Evolutionary conservation across 345 rosid genomes (phyloP).

Genomic region (Odontarrhena argentea): DNA sequence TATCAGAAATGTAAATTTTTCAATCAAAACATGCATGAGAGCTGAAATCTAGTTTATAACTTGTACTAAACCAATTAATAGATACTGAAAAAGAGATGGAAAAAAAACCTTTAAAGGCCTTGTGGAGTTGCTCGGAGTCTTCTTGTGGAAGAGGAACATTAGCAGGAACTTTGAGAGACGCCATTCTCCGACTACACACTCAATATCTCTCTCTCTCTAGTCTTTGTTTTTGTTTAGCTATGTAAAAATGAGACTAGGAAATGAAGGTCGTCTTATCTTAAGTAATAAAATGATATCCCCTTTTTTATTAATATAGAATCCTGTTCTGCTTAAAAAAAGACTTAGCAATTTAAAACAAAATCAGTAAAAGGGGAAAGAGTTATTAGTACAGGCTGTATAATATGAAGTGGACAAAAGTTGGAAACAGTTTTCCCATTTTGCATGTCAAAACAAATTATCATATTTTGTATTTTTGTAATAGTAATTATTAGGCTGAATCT

Average conservation of each 20-base stretch:
- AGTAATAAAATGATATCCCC: conserved; percentile 4
- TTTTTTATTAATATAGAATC: background rate
- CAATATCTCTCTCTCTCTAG: conserved; percentile 3
- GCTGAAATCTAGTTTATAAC: conserved; percentile 11
- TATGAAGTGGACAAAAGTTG: background rate
- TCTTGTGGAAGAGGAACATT: conserved; percentile 70
- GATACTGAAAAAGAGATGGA: conserved; percentile 14
- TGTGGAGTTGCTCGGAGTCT: conserved; percentile 86
- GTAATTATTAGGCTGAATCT: background rate
- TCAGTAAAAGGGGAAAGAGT: background rate
- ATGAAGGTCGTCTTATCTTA: conserved; percentile 22
- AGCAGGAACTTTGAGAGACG: conserved; percentile 64
- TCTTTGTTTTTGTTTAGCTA: background rate
- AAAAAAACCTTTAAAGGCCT: conserved; percentile 68
- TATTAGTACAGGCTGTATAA: conserved; percentile 19
- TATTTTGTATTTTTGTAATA: conserved; percentile 7
- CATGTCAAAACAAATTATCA: background rate
- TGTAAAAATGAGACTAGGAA: conserved; percentile 26
- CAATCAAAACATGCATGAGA: conserved; percentile 3
- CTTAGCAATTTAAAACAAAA: conserved; percentile 10
- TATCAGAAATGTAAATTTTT: background rate
- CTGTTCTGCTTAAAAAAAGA: background rate
- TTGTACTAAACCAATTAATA: background rate
- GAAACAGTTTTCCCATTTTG: background rate
- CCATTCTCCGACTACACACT: conserved; percentile 50